Evolutionary conservation across 2,329 filamentous ascomycete species (phyloP), one percentile per base, ranked within the genome.

Genomic region (Penicillium sp.): DNA sequence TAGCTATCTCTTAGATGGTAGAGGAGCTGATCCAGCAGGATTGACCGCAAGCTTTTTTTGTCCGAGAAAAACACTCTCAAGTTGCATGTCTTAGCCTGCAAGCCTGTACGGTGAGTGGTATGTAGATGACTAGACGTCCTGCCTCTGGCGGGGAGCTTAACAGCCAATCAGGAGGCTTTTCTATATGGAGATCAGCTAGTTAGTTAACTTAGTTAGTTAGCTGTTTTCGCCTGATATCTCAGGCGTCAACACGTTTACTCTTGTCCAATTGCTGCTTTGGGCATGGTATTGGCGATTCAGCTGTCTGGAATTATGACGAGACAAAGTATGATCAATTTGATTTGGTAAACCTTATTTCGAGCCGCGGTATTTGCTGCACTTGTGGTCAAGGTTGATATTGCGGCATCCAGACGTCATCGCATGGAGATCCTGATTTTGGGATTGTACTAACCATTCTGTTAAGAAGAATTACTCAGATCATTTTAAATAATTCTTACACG

Each of bases 401-500:
- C 66, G 59, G 62, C 66, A 72, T 73, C 44, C 19, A 63, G 62
- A 73, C 72, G 69, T 73, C 72, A 72, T 74, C 62, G 24, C 39
- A 47, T 54, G 35, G 5, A 18, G 18, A 52, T 52, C 37, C n/a
- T 22, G 44, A 54, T 10, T 56, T 47, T 4, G 52, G 52, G 41
- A 6, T 33, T 16, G 27, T 49, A 53, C 35, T 22, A 55, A 50
- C 40, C 31, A 46, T 55, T 24, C 11, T 19, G 41, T 46, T 35
- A n/a, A 36, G 37, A 10, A 18, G 19, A 22, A 31, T 19, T 35
- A 6, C 35, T 16, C 27, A 44, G 33, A 37, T 27, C 31, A 18
- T 24, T 4, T 10, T 9, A 31, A 16, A 19, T n/a, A 4, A 18
- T 16, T 11, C 9, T 6, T 33, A n/a, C 31, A 6, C 22, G 31